These are phyloP conservation scores for Colletotrichum siamense DNA, from an alignment of 2,329 filamentous ascomycete genomes.

Conservation along the genomic window DNA sequence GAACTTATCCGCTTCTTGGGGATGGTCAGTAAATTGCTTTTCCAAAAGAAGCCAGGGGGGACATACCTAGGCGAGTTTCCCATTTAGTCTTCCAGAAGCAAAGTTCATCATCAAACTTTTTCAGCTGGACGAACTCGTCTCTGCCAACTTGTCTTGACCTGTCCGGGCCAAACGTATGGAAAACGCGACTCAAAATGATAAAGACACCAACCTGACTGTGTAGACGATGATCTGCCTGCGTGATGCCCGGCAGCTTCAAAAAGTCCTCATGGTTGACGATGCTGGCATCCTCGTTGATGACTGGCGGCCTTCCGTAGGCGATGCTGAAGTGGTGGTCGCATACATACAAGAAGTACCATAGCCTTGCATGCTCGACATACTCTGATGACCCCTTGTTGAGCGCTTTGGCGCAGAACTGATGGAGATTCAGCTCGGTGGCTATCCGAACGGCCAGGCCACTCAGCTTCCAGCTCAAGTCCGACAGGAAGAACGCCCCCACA, in stretches of 20 bases:
- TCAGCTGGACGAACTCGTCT: constrained; percentile 36
- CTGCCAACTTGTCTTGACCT: constrained; percentile 40
- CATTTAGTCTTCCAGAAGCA: constrained; percentile 41
- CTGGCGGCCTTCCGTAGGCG: constrained; percentile 62
- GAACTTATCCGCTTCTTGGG: constrained; percentile 46
- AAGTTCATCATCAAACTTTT: constrained; percentile 34
- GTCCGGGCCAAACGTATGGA: constrained; percentile 63
- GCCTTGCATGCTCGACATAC: constrained; percentile 58
- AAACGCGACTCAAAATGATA: constrained; percentile 64
- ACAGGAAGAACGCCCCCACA: constrained; percentile 69
- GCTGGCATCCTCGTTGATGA: constrained; percentile 62
- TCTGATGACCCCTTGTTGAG: constrained; percentile 46
- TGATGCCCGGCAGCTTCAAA: constrained; percentile 53
- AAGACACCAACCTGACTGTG: constrained; percentile 66
- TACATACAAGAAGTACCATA: constrained; percentile 70
- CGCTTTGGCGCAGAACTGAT: constrained; percentile 57
- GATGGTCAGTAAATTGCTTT: neutral
- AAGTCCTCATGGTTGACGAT: constrained; percentile 64
- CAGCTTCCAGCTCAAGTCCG: constrained; percentile 61
- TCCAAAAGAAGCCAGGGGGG: too few species aligned
- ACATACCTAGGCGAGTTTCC: constrained; percentile 36
- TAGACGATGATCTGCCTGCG: constrained; percentile 59
- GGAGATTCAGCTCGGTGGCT: constrained; percentile 61
- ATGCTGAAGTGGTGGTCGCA: constrained; percentile 72
- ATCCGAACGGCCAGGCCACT: constrained; percentile 64